Percentiles rank a stretch among this genome's conserved stretches.
These are phyloP conservation scores for Candida tammaniensis DNA, from an alignment of 805 yeast genomes.

Conservation along the genomic window DNA sequence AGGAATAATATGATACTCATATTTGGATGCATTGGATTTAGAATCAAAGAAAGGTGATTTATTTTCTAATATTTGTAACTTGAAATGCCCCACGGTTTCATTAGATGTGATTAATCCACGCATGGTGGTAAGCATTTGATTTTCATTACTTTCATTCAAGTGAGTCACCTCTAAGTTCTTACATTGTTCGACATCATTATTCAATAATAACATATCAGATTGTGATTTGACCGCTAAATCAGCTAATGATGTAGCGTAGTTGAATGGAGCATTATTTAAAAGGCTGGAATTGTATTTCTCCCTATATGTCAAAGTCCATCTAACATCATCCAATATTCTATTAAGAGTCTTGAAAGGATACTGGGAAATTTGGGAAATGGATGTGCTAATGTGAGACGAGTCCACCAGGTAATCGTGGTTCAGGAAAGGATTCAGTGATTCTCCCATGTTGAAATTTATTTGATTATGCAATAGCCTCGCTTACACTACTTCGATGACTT, in stretches of 20 bases:
- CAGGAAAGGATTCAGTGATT: constrained; percentile 15
- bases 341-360: constrained; percentile 61
- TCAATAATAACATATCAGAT: constrained; percentile 29
- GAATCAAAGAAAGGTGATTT: constrained; percentile 16
- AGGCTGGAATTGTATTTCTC: constrained; percentile 17
- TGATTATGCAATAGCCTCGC: too few relatives aligned
- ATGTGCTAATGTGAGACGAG: constrained; percentile 9
- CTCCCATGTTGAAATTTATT: too few relatives aligned
- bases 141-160: constrained; percentile 17
- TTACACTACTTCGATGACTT: too few relatives aligned
- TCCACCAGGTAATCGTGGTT: constrained; percentile 11
- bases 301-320: constrained; percentile 27
- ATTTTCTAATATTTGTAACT: constrained; percentile 25
- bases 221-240: constrained; percentile 8
- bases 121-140: constrained; percentile 20
- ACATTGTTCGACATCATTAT: constrained; percentile 34
- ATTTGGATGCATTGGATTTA: constrained; percentile 22
- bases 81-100: constrained; percentile 26
- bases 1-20: constrained; percentile 35
- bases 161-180: constrained; percentile 14
- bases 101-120: constrained; percentile 31
- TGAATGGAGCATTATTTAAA: constrained; percentile 31
- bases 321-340: constrained; percentile 63
- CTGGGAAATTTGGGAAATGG: constrained; percentile 11
- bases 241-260: constrained; percentile 28